Base-by-base conservation (phyloP, 495 filamentous ascomycete genomes). In the Extremus antarcticus region DNA sequence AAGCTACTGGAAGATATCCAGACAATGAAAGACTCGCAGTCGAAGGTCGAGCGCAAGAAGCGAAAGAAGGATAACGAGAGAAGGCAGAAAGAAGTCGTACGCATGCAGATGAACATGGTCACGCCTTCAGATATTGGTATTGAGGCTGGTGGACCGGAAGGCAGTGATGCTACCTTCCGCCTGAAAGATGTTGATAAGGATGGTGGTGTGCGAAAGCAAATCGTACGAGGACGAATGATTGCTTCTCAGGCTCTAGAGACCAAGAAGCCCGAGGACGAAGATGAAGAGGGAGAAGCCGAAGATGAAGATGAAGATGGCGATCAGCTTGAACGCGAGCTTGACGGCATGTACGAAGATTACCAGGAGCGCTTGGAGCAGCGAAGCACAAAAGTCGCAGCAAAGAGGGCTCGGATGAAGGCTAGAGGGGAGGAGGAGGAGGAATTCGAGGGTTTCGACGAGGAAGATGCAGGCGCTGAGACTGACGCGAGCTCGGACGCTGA, bases 21-120 rank as follows among this genome's bases (percentile, higher is more conserved):
- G 54, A 77, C 76, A 17, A 74, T 97, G 50, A 81, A 85, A 50
- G 88, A 95, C 11, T 85, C 84, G 62, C 87, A 90, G 55, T 77
- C 64, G 22, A 58, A 81, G 43, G 78, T 80, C 60, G 88, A 81
- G 68, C 95, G 91, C 72, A 82, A 86, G 55, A 85, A 90, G 62
- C 75, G 84, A 55, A 74, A 88, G 56, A 83, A 78, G 61, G 87
- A 90, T 39, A 96, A 96, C 58, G 90, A 95, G 68, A 82, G 81
- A 64, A 95, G 90, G 71, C 82, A 85, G 59, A 89, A 85, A 67
- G 90, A 95, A 54, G 90, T 95, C 52, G 74, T 90, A 25, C 85
- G 92, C 46, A 81, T 97, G 84, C 94, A 98, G 70, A 80, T 98
- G 74, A 81, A 95, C 69, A 97, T 98, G 94, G 88, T 83, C 16